Percentiles rank a stretch among this genome's conserved stretches.
phyloP scores from a whole-genome alignment of 192 early-diverging fungal genomes.

The Chytriomyces hyalinus region DNA sequence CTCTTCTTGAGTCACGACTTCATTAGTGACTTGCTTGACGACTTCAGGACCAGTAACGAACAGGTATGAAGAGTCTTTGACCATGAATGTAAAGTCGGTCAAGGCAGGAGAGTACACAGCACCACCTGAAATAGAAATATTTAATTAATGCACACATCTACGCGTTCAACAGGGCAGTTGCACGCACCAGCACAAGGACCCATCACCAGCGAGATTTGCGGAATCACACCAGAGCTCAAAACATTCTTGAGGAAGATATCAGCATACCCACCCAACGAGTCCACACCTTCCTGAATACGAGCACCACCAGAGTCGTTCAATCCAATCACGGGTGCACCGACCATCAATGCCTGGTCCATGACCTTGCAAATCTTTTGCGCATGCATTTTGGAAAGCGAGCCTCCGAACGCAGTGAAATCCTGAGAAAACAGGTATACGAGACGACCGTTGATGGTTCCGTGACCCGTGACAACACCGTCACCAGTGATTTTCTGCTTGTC shows the following conservation, averaged over 20 bases:
- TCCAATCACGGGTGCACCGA: slow-evolving; percentile 93
- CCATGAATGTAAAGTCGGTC: slow-evolving; percentile 98
- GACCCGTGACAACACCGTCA: slow-evolving; percentile 94
- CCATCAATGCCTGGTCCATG: slow-evolving; percentile 91
- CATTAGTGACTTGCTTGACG: slow-evolving; percentile 94
- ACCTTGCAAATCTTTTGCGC: slow-evolving; percentile 72
- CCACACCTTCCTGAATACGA: slow-evolving; percentile 97
- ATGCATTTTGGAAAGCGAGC: slow-evolving; percentile 84
- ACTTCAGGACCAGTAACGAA: slow-evolving; percentile 98
- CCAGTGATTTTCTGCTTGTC: slow-evolving; percentile 77
- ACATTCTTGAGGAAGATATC: slow-evolving; percentile 97
- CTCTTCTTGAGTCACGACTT: slow-evolving; percentile 91
- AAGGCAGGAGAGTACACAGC: slow-evolving; percentile 97
- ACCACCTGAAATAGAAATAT: slow-evolving; percentile 49
- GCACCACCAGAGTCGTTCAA: slow-evolving; percentile 97
- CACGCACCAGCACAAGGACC: slow-evolving; percentile 88
- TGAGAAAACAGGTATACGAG: slow-evolving; percentile 91
- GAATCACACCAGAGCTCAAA: slow-evolving; percentile 90
- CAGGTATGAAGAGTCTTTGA: slow-evolving; percentile 91
- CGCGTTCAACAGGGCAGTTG: background rate
- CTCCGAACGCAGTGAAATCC: slow-evolving; percentile 92
- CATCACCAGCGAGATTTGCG: slow-evolving; percentile 96
- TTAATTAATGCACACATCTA: background rate
- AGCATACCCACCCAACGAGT: slow-evolving; percentile 92
- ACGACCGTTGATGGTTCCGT: slow-evolving; percentile 91